Base-by-base conservation (phyloP, 78 protist species). In the Salpingoeca rosetta region DNA sequence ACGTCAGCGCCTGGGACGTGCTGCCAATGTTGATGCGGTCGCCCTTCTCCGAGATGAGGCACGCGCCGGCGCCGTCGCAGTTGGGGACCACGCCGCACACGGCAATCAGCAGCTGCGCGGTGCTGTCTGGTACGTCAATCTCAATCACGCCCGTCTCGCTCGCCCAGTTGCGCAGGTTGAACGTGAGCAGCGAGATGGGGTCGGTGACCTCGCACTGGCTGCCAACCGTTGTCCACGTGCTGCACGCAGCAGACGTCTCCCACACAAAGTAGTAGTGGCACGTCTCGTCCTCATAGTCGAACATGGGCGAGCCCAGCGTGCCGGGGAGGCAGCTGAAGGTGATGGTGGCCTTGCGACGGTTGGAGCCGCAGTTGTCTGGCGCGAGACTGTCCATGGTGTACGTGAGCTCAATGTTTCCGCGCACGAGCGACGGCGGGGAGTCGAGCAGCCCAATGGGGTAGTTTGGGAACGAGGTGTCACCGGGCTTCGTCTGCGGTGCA, bases 261-360 rank as follows among this genome's bases (percentile, higher is more conserved):
- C 83, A 80, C 74, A 39, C 74, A n/a, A 80, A 80, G 28, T 26
- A 22, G 40, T 80, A 42, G 40, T 80, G 57, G 83, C 83, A 80
- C 25, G 2, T 41, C 26, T 10, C n/a, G n/a, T 43, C 40, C 42
- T 44, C 73, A 12, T 17, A 17, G 2, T 27, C 37, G 25, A 76
- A 76, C 38, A 76, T 22, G 39, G 80, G 80, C 22, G 25, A 1
- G 44, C 80, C 80, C 17, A 76, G 43, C 24, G 17, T 39, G 42
- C 80, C 80, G 28, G 43, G 39, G 1, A 1, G 36, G 24, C 80
- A 76, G 36, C 22, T 38, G 42, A 76, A 76, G 44, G 27, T 3
- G 24, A 76, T 76, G 27, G 17, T 17, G 80, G 80, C 37, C 43
- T 2, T 22, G 80, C 80, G 80, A 17, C 26, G 25, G 44, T 7